These are phyloP conservation scores for Brassica juncea DNA, from an alignment of 345 rosid species.

Conservation along the genomic window DNA sequence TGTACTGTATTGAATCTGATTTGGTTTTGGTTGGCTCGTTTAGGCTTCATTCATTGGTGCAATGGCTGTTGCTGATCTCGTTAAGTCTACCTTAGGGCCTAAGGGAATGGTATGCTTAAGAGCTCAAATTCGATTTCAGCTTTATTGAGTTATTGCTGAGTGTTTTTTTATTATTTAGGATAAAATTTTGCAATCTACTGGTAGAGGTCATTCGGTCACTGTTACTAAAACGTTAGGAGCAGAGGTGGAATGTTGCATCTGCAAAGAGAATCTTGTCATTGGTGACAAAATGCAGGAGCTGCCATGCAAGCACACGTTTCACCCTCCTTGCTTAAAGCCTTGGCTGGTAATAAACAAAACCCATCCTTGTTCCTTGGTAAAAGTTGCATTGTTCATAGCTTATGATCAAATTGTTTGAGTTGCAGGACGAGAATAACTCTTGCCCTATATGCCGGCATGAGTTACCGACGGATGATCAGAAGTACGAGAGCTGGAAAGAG, in stretches of 20 bases:
- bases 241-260: conserved; percentile 83
- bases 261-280: conserved; percentile 72
- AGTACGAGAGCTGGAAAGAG: conserved; percentile 92
- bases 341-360: conserved; percentile 72
- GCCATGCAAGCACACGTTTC: conserved; percentile 90
- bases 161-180: conserved; percentile 47
- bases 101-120: conserved; percentile 78
- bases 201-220: conserved; percentile 76
- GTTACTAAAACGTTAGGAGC: conserved; percentile 77
- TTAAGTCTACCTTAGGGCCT: conserved; percentile 94
- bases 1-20: conserved; percentile 7
- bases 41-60: conserved; percentile 97
- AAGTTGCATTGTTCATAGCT: background rate
- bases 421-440: conserved; percentile 92
- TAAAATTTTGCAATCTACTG: conserved; percentile 95
- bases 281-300: conserved; percentile 91
- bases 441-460: conserved; percentile 95
- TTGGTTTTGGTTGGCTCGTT: background rate
- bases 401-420: background rate
- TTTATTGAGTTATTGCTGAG: conserved; percentile 22
- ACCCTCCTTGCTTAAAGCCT: conserved; percentile 96
- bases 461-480: conserved; percentile 84
- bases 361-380: background rate
- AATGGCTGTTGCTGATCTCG: conserved; percentile 88
- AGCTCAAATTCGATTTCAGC: background rate